Evolutionary conservation across 2,329 filamentous ascomycete species (phyloP).

Genomic region (Fusarium nematophilum): DNA sequence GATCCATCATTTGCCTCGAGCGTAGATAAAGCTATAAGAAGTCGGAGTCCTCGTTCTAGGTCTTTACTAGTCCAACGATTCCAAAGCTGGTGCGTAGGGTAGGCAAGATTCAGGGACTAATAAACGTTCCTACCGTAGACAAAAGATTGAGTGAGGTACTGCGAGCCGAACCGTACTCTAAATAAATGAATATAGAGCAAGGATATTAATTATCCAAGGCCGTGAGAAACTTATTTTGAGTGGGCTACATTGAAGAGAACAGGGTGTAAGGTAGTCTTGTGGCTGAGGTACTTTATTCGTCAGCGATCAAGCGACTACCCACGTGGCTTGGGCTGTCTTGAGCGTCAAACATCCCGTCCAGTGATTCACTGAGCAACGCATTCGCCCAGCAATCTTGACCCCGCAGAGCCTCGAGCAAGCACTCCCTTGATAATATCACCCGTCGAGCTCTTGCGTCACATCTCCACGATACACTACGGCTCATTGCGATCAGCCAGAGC

Average conservation of each 20-base stretch:
- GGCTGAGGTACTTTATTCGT: slow-evolving; percentile 22
- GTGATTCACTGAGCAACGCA: slow-evolving; percentile 20
- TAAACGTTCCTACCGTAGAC: too few species aligned
- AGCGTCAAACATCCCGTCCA: slow-evolving; percentile 26
- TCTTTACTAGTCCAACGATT: too few species aligned
- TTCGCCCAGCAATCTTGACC: slow-evolving; percentile 1
- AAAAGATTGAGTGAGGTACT: too few species aligned
- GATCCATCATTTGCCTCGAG: too few species aligned
- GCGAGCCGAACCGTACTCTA: too few species aligned
- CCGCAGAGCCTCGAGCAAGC: slow-evolving; percentile 1
- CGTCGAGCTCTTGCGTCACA: background rate
- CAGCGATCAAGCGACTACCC: slow-evolving; percentile 23
- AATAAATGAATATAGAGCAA: too few species aligned
- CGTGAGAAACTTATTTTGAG: background rate
- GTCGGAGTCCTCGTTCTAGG: too few species aligned
- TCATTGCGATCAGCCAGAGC: background rate
- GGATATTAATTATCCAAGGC: too few species aligned
- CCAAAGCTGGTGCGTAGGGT: too few species aligned
- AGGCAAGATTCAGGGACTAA: too few species aligned
- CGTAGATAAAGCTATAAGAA: too few species aligned
- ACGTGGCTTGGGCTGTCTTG: slow-evolving; percentile 29
- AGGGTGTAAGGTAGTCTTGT: background rate
- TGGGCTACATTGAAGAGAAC: background rate
- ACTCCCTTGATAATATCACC: background rate
- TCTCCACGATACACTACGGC: background rate